Evolutionary conservation across 2,329 filamentous ascomycete genomes (phyloP).

Genomic region (Sporothrix protearum): DNA sequence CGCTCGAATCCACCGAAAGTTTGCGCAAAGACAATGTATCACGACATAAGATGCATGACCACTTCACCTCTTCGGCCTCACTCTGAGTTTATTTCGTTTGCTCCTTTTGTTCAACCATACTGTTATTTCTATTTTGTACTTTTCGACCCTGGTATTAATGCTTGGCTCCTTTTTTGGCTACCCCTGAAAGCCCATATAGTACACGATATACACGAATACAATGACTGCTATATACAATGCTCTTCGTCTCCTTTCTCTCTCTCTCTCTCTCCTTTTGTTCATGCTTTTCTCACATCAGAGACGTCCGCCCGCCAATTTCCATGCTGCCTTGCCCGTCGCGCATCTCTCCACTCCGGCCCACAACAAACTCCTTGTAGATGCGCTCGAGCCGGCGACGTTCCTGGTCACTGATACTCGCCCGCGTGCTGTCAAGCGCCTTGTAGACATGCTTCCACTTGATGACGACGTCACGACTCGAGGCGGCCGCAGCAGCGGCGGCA

Average conservation of each 20-base stretch:
- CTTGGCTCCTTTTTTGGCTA: not conserved
- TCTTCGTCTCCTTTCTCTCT: not conserved
- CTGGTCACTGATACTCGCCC: slow-evolving; percentile 75
- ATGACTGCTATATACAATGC: not conserved
- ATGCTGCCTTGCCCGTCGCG: slow-evolving; percentile 85
- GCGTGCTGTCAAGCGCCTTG: slow-evolving; percentile 70
- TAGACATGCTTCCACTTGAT: slow-evolving; percentile 82
- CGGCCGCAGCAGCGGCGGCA: slow-evolving; percentile 22
- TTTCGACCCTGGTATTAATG: not conserved
- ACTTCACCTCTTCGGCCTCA: not conserved
- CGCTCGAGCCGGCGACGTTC: slow-evolving; percentile 70
- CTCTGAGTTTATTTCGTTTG: not conserved
- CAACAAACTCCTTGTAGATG: slow-evolving; percentile 92
- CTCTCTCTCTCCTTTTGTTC: not conserved
- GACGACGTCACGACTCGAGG: slow-evolving; percentile 58
- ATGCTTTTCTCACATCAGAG: slow-evolving; percentile 66
- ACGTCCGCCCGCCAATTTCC: slow-evolving; percentile 88
- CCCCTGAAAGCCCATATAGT: slow-evolving; percentile 2
- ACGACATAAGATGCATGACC: not conserved
- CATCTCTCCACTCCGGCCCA: slow-evolving; percentile 91
- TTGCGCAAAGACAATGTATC: not conserved
- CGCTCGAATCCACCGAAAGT: not conserved
- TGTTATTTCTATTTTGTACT: not conserved
- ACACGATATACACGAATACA: slow-evolving; percentile 11
- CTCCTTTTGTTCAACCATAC: not conserved